These are phyloP conservation scores for Fusarium transvaalense DNA, from an alignment of 2,329 filamentous ascomycete genomes.

Conservation along the genomic window DNA sequence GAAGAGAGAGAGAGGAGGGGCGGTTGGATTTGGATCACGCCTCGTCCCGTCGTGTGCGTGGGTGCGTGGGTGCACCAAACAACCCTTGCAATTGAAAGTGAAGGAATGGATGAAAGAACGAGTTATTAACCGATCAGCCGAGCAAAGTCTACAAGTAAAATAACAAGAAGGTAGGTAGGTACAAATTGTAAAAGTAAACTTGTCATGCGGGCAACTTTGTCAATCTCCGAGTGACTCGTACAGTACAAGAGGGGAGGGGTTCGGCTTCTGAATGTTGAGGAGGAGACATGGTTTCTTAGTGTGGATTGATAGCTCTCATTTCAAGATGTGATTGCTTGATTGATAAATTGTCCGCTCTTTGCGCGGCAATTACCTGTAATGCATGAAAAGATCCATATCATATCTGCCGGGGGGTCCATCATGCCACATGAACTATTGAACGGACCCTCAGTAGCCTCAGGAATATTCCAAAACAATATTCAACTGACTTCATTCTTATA, in stretches of 20 bases:
- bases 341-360: slow-evolving; percentile 11
- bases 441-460: not conserved
- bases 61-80: slow-evolving; percentile 18
- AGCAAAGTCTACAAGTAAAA: not conserved
- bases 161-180: not conserved
- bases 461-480: not conserved
- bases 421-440: slow-evolving; percentile 24
- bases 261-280: slow-evolving; percentile 16
- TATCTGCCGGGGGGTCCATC: slow-evolving; percentile 11
- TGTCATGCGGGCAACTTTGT: slow-evolving; percentile 24
- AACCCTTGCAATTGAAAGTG: slow-evolving; percentile 31
- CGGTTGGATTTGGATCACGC: slow-evolving; percentile 32
- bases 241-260: slow-evolving; percentile 20
- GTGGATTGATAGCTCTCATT: not conserved
- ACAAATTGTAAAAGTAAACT: slow-evolving; percentile 6
- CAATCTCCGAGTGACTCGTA: slow-evolving; percentile 11
- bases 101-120: slow-evolving; percentile 1
- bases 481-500: slow-evolving; percentile 1
- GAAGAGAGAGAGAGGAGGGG: slow-evolving; percentile 9
- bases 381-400: slow-evolving; percentile 1
- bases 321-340: slow-evolving; percentile 6
- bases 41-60: slow-evolving; percentile 15
- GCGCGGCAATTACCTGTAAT: slow-evolving; percentile 8
- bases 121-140: slow-evolving; percentile 22
- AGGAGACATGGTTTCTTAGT: slow-evolving; percentile 26